Evolutionary conservation across 331 rosid genomes (phyloP).

Genomic region (Cydonia oblonga): DNA sequence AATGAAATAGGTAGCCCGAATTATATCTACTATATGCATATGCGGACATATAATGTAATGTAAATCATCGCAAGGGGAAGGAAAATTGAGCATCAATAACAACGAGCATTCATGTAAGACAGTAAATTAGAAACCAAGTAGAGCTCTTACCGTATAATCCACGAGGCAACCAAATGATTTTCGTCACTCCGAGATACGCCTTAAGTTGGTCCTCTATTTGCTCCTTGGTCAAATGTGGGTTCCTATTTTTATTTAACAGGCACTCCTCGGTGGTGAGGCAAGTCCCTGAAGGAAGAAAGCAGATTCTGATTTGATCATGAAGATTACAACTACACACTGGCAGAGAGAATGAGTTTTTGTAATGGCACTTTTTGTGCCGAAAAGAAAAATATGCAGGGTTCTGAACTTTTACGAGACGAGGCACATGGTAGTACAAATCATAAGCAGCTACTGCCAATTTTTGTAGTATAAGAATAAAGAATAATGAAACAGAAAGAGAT

Average conservation of each 20-base stretch:
- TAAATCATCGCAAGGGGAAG: not conserved
- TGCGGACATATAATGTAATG: not conserved
- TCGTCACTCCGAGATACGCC: slow-evolving; percentile 71
- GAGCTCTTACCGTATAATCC: slow-evolving; percentile 63
- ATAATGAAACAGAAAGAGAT: not conserved
- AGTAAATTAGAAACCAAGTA: not conserved
- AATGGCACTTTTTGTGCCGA: not conserved
- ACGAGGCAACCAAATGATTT: slow-evolving; percentile 85
- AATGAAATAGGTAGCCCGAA: not conserved
- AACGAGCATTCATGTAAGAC: not conserved
- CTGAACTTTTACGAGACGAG: not conserved
- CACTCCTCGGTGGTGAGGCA: slow-evolving; percentile 97
- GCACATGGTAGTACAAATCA: not conserved
- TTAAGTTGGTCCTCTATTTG: slow-evolving; percentile 74
- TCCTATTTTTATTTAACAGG: slow-evolving; percentile 82
- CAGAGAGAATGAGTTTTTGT: not conserved
- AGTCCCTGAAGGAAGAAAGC: slow-evolving; percentile 50
- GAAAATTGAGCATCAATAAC: not conserved
- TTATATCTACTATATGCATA: not conserved
- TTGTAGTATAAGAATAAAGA: not conserved
- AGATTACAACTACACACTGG: not conserved
- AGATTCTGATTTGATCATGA: slow-evolving; percentile 1
- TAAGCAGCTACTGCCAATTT: not conserved
- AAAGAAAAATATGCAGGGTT: not conserved
- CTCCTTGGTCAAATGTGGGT: slow-evolving; percentile 57